A percentile compares a stretch with the other conserved stretches of the same genome.
Conservation (phyloP, 371 early-diverging fungal species). For the Blakeslea trispora region DNA sequence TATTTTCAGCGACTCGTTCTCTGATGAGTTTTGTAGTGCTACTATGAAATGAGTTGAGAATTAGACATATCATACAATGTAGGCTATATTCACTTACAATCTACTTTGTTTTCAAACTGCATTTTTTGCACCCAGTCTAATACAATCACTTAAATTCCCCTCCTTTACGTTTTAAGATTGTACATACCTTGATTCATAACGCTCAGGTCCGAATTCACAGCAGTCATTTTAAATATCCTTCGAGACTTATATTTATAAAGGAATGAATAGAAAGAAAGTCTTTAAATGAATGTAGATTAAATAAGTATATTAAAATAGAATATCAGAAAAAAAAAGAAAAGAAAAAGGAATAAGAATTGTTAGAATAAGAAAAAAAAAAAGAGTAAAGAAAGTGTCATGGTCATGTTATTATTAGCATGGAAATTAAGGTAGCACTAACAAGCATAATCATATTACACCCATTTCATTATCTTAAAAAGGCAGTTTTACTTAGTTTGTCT, state of each 20-base stretch:
- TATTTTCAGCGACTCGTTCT: slow-evolving; percentile 40
- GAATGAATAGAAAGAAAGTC: too few species aligned
- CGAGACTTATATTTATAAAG: too few species aligned
- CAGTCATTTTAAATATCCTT: too few species aligned
- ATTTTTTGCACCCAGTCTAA: slow-evolving; percentile 46
- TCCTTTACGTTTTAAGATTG: not conserved
- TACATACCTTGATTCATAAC: slow-evolving; percentile 11
- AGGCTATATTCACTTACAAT: slow-evolving; percentile 23
- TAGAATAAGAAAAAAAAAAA: slow-evolving; percentile 5
- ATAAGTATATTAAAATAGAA: too few species aligned
- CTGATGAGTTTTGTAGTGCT: slow-evolving; percentile 30
- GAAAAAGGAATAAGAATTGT: too few species aligned
- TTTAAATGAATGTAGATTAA: too few species aligned
- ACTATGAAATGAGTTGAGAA: slow-evolving; percentile 34
- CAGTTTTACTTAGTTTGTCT: too few species aligned
- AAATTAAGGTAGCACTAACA: not conserved
- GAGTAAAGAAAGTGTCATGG: not conserved
- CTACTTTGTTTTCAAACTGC: slow-evolving; percentile 41
- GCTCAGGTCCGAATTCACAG: slow-evolving; percentile 1
- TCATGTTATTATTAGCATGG: slow-evolving; percentile 1
- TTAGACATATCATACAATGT: too few species aligned
- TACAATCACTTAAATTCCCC: not conserved
- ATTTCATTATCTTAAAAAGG: not conserved
- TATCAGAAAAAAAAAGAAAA: too few species aligned
- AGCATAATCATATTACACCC: not conserved